Percentiles rank a stretch among this genome's conserved stretches.
phyloP scores from a whole-genome alignment of 805 yeast species.

The Wickerhamomyces alni region DNA sequence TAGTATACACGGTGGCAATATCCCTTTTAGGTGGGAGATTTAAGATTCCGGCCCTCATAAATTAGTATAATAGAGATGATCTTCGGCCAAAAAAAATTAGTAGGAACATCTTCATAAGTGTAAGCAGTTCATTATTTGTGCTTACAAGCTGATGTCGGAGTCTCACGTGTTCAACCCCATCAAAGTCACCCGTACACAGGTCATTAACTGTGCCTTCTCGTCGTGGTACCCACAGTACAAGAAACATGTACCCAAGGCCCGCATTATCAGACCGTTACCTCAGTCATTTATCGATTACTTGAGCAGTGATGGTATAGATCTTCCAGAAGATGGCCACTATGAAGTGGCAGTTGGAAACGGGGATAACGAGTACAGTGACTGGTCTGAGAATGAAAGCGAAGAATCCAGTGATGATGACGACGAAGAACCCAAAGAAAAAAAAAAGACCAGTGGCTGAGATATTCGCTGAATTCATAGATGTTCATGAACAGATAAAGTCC shows the following conservation, averaged over 20 bases:
- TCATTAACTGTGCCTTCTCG: constrained; percentile 48
- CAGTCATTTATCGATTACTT: constrained; percentile 52
- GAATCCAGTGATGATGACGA: constrained; percentile 15
- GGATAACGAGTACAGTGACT: constrained; percentile 68
- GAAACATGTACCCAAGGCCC: constrained; percentile 41
- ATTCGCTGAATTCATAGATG: constrained; percentile 43
- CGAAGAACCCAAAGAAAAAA: constrained; percentile 2
- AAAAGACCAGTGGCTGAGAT: constrained; percentile 14
- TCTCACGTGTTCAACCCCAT: constrained; percentile 19
- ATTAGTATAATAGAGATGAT: too few relatives aligned
- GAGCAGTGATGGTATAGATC: constrained; percentile 58
- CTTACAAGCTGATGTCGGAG: constrained; percentile 4
- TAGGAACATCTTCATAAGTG: too few relatives aligned
- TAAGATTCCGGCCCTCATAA: too few relatives aligned
- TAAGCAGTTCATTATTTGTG: too few relatives aligned
- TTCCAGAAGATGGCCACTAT: constrained; percentile 44
- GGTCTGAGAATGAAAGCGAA: constrained; percentile 43
- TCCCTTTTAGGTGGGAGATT: too few relatives aligned
- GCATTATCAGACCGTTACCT: constrained; percentile 54
- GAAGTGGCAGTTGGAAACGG: constrained; percentile 34
- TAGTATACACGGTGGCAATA: too few relatives aligned
- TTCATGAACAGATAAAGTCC: constrained; percentile 47
- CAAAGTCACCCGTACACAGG: constrained; percentile 31
- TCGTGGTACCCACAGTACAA: constrained; percentile 54
- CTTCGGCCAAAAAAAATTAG: too few relatives aligned